Conservation (phyloP, 2,329 filamentous ascomycete species). For the Neoscytalidium dimidiatum region DNA sequence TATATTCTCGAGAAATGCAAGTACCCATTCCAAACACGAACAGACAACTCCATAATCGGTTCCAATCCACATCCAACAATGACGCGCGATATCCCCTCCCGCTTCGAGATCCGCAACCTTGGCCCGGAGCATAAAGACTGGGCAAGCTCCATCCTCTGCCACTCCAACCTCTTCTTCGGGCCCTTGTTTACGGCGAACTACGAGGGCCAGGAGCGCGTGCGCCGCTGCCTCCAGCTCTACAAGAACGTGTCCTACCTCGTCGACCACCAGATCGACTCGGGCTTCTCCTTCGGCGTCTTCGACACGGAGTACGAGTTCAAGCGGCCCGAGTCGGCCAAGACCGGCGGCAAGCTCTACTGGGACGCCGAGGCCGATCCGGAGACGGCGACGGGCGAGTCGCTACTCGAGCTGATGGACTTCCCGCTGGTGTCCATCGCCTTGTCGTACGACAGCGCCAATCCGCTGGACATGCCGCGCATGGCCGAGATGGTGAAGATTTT, state of each 20-base stretch:
- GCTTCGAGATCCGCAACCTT: slow-evolving; percentile 35
- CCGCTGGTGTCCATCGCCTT: slow-evolving; percentile 41
- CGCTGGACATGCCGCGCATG: slow-evolving; percentile 30
- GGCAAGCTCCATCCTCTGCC: slow-evolving; percentile 33
- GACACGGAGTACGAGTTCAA: slow-evolving; percentile 42
- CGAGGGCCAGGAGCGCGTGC: slow-evolving; percentile 18
- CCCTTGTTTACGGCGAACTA: slow-evolving; percentile 29
- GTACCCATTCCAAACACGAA: not conserved
- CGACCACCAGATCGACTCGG: slow-evolving; percentile 36
- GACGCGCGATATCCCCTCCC: slow-evolving; percentile 24
- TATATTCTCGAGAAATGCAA: not conserved
- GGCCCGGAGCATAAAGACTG: slow-evolving; percentile 30
- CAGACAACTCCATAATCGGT: not conserved
- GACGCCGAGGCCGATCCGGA: slow-evolving; percentile 28
- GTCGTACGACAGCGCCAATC: slow-evolving; percentile 34
- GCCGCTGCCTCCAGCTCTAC: slow-evolving; percentile 21
- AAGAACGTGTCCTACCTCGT: slow-evolving; percentile 30
- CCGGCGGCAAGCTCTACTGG: slow-evolving; percentile 32
- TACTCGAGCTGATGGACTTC: slow-evolving; percentile 41
- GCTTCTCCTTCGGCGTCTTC: slow-evolving; percentile 41
- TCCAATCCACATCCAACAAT: not conserved
- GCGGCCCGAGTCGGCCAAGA: slow-evolving; percentile 29
- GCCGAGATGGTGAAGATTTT: slow-evolving; percentile 26
- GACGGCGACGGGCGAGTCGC: not conserved
- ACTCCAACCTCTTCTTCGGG: slow-evolving; percentile 35